Percentiles rank a stretch among this genome's conserved stretches.
These are phyloP conservation scores for Trametes gibbosa DNA, from an alignment of 768 basidiomycete species.

Conservation along the genomic window DNA sequence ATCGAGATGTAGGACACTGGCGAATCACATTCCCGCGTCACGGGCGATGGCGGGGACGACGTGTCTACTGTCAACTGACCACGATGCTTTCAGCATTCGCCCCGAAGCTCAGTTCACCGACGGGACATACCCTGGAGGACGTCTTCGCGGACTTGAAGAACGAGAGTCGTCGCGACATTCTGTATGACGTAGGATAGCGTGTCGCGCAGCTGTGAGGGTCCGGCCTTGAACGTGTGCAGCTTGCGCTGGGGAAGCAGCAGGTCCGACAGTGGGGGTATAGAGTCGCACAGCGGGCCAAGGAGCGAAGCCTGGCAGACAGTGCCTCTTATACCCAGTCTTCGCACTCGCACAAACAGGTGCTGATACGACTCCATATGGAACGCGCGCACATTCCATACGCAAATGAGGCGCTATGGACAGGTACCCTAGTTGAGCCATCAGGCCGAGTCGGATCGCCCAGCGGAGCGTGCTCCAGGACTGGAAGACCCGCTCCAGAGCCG, in stretches of 20 bases:
- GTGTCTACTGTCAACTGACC: slow-evolving; percentile 1
- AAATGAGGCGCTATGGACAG: background rate
- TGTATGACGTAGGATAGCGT: background rate
- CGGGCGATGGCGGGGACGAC: slow-evolving; percentile 1
- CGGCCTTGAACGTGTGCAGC: background rate
- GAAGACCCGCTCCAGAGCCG: slow-evolving; percentile 8
- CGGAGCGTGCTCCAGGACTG: background rate
- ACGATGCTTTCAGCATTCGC: background rate
- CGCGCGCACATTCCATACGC: background rate
- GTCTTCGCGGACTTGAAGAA: slow-evolving; percentile 12
- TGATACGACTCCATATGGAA: background rate
- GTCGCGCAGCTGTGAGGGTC: background rate
- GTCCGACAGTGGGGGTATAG: background rate
- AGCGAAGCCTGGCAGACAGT: background rate
- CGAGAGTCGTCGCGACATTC: slow-evolving; percentile 8
- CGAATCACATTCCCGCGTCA: slow-evolving; percentile 4
- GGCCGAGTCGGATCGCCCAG: slow-evolving; percentile 13
- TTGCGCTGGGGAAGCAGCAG: background rate
- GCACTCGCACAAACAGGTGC: background rate
- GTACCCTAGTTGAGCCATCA: slow-evolving; percentile 1
- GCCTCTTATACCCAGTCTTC: slow-evolving; percentile 2
- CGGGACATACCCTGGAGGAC: background rate
- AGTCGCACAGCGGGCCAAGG: background rate
- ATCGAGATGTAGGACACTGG: slow-evolving; percentile 12
- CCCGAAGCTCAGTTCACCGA: background rate